Evolutionary conservation across 371 early-diverging fungal genomes (phyloP), one percentile per base, ranked within the genome.

Genomic region (Smittium culicis): DNA sequence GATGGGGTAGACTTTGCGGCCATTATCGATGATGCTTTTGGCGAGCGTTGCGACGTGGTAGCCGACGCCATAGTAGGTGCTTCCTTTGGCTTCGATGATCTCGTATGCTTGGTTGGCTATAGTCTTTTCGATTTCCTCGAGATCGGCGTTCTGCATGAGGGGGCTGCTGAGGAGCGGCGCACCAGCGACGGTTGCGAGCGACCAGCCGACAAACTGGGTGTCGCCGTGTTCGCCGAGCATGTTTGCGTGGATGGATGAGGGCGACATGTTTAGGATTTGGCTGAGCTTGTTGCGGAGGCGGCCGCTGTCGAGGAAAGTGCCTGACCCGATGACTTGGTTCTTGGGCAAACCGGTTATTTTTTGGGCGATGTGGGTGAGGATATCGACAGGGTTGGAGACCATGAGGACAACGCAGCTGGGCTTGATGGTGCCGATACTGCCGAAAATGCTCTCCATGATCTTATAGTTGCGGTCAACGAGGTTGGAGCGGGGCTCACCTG

Each of bases 221-320:
- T 92, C 90, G 63, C 93, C 93, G 61, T 93, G 93, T 70, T 91
- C 93, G 45, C 93, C 93, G 57, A 92, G 74, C 59, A 90, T 85
- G 69, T 86, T 89, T 1, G 87, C 88, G 67, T 93, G 86, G 31
- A 93, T 80, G 0, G 91, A 84, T 1, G 81, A 80, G 57, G 86
- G 83, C 17, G 86, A 79, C 14, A 87, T 85, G 30, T 79, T 69
- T 20, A 93, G 81, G 17, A 70, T 72, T 1, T 85, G 74, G 5
- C 88, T 78, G 35, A 93, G 70, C 24, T 74, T 72, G 30, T 80
- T 81, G 67, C 92, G 81, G 64, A 92, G 81, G 55, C 93, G 86
- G 2, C 83, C 82, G 0, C 89, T 80, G 71, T 93, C 93, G 35
- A 93, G 72, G 65, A 86, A 89, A 0, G 93, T 93, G 24, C 93